Evolutionary conservation across 192 early-diverging fungal species (phyloP).

Genomic region (Umbelopsis ramanniana): DNA sequence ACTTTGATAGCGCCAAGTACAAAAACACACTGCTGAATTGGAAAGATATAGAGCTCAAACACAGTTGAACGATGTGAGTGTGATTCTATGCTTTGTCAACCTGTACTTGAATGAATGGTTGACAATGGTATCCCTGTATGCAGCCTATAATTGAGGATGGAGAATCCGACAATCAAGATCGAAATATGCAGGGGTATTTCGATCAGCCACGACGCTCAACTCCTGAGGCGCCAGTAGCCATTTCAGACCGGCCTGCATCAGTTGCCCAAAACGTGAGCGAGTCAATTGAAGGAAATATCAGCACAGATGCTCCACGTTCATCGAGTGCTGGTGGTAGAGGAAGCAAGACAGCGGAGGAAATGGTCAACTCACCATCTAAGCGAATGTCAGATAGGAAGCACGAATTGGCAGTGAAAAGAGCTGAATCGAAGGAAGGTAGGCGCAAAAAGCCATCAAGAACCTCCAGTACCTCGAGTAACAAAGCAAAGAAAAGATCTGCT

Average conservation of each 20-base stretch:
- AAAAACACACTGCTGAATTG: constrained; percentile 1
- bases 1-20: background rate
- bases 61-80: background rate
- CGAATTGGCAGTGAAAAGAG: background rate
- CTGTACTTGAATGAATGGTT: background rate
- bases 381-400: background rate
- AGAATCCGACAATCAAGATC: too few relatives aligned
- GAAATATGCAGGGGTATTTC: too few relatives aligned
- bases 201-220: too few relatives aligned
- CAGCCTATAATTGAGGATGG: too few relatives aligned
- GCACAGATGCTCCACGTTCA: too few relatives aligned
- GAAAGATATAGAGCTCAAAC: background rate
- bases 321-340: background rate
- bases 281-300: too few relatives aligned
- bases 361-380: background rate
- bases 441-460: background rate
- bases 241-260: too few relatives aligned
- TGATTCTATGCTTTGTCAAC: background rate
- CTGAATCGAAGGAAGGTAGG: background rate
- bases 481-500: background rate
- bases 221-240: too few relatives aligned
- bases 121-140: background rate
- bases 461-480: background rate
- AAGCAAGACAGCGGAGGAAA: background rate
- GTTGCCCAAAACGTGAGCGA: too few relatives aligned